Base-by-base conservation (phyloP, 495 filamentous ascomycete species). In the Podospora pseudoanserina region DNA sequence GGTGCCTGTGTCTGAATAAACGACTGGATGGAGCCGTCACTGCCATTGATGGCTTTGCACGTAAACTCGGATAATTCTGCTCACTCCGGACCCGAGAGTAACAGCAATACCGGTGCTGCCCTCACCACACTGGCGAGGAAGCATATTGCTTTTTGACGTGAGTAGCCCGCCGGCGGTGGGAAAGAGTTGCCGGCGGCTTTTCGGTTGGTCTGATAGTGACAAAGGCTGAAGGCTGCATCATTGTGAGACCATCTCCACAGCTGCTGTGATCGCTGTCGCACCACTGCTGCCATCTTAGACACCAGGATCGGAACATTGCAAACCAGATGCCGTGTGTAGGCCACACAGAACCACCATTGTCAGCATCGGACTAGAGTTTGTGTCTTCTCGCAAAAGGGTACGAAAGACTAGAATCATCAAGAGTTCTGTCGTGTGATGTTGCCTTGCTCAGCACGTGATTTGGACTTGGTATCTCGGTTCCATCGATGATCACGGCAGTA, bases 241-340 rank as follows among this genome's bases (percentile, higher is more conserved):
- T 4, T 39, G 59, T 67, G 55, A 54, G 59, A 70, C 64, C 30
- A 60, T 15, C n/a, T 60, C 60, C 55, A 63, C 58, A n/a, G 60
- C 65, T 67, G 57, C 13, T 62, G 60, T 64, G 64, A 66, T 60
- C 59, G 64, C 58, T 20, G 68, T 70, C 16, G 44, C 28, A 64
- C 64, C 6, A 28, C 55, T 65, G 54, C 65, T 44, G 56, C 56
- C 61, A 44, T 39, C 30, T 63, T 63, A 49, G 20, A 63, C 61
- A 63, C 13, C 13, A 19, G 30, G 28, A 18, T 49, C 61, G 61
- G 61, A 63, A 63, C 49, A 49, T 63, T 63, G 30, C 32, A 49
- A 49, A n/a, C 32, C 39, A 30, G 19, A 26, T 23, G 19, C 19
- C 27, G 19, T 27, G 58, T 18, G 13, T 13, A 28, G 60, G 60